phyloP scores from a whole-genome alignment of 345 rosid genomes.

The Rhizophora mangle region DNA sequence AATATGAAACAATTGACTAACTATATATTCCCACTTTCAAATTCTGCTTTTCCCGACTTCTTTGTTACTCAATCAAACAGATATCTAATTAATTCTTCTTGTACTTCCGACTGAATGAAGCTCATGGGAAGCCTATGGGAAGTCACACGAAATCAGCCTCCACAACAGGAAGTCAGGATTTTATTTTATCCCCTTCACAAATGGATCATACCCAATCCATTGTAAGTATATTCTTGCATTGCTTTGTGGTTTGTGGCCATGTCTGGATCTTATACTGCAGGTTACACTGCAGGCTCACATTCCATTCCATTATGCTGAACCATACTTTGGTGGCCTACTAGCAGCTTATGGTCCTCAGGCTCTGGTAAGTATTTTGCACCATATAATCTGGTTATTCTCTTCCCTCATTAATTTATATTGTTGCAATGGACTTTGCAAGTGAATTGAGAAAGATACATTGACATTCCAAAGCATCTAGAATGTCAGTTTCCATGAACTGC shows the following conservation, averaged over 20 bases:
- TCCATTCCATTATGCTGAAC: conserved; percentile 53
- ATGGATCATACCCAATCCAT: conserved; percentile 34
- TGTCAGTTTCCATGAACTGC: neutral
- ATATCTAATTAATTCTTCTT: conserved; percentile 6
- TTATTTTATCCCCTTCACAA: conserved; percentile 44
- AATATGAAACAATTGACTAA: too few species aligned
- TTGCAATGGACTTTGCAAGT: neutral
- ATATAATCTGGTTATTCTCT: conserved; percentile 5
- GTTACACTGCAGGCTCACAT: conserved; percentile 37
- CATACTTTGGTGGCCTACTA: conserved; percentile 41
- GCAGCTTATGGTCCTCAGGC: conserved; percentile 49
- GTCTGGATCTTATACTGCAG: conserved; percentile 15
- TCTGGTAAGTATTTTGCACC: conserved; percentile 32
- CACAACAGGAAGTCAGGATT: conserved; percentile 45
- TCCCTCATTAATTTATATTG: neutral
- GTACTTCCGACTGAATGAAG: conserved; percentile 35
- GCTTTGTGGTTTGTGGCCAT: conserved; percentile 7
- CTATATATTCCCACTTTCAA: conserved; percentile 3
- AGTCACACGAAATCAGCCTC: conserved; percentile 35
- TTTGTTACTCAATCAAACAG: too few species aligned
- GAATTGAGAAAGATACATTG: neutral
- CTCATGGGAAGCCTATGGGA: conserved; percentile 35
- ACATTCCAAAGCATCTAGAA: neutral
- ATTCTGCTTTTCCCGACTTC: neutral
- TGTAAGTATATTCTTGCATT: conserved; percentile 31